phyloP scores from a whole-genome alignment of 176 grass and related monocot species.

The Guadua angustifolia region DNA sequence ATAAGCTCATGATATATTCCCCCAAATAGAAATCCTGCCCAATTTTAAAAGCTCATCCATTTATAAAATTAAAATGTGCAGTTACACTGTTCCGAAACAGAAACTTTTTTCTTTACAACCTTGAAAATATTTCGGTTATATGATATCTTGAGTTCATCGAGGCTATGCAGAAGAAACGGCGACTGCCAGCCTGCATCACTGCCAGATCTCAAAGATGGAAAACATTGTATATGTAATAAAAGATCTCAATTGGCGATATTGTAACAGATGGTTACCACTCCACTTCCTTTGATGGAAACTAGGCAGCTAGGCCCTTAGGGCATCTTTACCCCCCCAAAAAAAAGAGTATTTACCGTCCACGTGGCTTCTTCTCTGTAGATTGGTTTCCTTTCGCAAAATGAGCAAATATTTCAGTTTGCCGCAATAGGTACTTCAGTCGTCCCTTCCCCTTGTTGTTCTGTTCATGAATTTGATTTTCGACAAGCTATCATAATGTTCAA shows the following conservation, averaged over 20 bases:
- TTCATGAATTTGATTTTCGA: slow-evolving; percentile 22
- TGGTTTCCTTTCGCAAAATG: slow-evolving; percentile 81
- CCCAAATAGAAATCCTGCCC: not conserved
- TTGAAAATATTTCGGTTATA: not conserved
- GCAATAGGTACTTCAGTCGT: slow-evolving; percentile 67
- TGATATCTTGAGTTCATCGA: slow-evolving; percentile 19
- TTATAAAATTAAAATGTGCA: not conserved
- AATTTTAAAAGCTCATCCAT: slow-evolving; percentile 8
- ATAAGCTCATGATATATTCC: slow-evolving; percentile 5
- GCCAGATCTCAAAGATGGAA: slow-evolving; percentile 7
- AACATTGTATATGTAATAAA: slow-evolving; percentile 11
- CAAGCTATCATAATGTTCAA: slow-evolving; percentile 26
- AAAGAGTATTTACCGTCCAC: slow-evolving; percentile 54
- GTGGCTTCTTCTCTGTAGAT: slow-evolving; percentile 58
- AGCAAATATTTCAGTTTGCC: slow-evolving; percentile 85
- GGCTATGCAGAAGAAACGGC: not conserved
- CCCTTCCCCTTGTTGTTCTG: slow-evolving; percentile 83
- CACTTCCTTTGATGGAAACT: slow-evolving; percentile 11
- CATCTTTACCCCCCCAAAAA: not conserved
- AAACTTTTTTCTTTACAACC: not conserved
- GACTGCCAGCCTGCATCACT: not conserved
- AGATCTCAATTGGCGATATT: not conserved
- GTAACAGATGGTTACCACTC: not conserved
- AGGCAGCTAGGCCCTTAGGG: too few species aligned
- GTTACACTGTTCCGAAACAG: not conserved